Evolutionary conservation across 83 land plant genomes (phyloP).

Genomic region (Picea abies): DNA sequence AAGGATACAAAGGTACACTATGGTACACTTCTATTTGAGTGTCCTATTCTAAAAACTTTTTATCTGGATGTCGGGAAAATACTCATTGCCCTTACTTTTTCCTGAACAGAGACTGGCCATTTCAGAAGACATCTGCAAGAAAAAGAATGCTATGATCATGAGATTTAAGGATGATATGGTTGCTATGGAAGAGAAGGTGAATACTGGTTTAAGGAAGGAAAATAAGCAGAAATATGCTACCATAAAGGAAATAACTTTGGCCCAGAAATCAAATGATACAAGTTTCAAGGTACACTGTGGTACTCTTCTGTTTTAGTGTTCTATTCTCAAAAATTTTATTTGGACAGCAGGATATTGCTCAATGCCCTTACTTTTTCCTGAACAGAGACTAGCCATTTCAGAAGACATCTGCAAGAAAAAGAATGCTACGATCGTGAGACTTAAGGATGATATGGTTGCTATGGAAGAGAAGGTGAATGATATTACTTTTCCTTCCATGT

Average conservation of each 20-base stretch:
- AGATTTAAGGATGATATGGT: constrained; percentile 49
- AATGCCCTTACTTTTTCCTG: background rate
- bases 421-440: constrained; percentile 30
- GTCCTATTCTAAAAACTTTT: background rate
- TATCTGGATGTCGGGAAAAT: background rate
- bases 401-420: constrained; percentile 59
- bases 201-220: constrained; percentile 32
- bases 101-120: constrained; percentile 47
- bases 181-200: constrained; percentile 59
- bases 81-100: background rate
- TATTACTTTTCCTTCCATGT: background rate
- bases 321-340: background rate
- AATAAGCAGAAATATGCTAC: constrained; percentile 51
- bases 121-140: constrained; percentile 47
- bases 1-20: constrained; percentile 30
- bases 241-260: constrained; percentile 38
- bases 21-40: background rate
- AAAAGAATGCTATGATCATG: constrained; percentile 45
- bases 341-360: background rate
- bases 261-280: constrained; percentile 25
- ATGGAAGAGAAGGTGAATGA: constrained; percentile 56
- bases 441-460: constrained; percentile 48
- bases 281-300: constrained; percentile 36
- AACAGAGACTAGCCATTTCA: constrained; percentile 51
- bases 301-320: background rate